Evolutionary conservation across 768 basidiomycete genomes (phyloP), one percentile per base, ranked within the genome.

Genomic region (Lepiota subincarnata): DNA sequence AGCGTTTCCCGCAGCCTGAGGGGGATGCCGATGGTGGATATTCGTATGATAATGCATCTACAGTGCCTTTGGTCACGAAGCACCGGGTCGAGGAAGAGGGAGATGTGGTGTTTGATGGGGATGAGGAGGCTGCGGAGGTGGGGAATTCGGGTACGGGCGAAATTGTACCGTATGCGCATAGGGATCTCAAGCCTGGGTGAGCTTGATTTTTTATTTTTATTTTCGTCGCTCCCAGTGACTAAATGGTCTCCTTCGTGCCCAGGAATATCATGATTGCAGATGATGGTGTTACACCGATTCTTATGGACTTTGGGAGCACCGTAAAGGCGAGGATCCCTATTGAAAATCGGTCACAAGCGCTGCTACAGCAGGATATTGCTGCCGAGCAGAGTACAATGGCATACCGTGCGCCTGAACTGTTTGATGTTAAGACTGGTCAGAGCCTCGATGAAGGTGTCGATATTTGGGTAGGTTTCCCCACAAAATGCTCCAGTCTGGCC

Each of bases 371-470:
- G 76, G 97, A 99, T 66, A 84, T 96, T 58, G 97, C 97, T 2
- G 93, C 92, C 14, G 97, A 99, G 68, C 95, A 96, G 68, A 96
- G 93, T 59, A 93, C 94, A 11, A 98, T 99, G 97, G 91, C 97
- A 0, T 99, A 96, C 62, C 86, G 97, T 16, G 95, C 97, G 1
- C 97, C 97, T 0, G 97, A 99, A 64, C 75, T 99, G 18, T 99
- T 98, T 65, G 97, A 99, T 61, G 95, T 97, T 52, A 96, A 96
- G 67, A 98, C 94, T 4, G 92, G 91, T 19, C 73, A 80, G 37
- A 82, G 75, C 0, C 70, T 98, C 6, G 92, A 97, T 60, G 96
- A 98, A 72, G 95, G 93, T 64, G 94, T 97, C 10, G 94, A 97
- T 65, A 93, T 97, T 28, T 97, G 94, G 94, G 93, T 92, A 71